Conservation (phyloP, 148 eudicot genomes). For the Vaccinium darrowii region DNA sequence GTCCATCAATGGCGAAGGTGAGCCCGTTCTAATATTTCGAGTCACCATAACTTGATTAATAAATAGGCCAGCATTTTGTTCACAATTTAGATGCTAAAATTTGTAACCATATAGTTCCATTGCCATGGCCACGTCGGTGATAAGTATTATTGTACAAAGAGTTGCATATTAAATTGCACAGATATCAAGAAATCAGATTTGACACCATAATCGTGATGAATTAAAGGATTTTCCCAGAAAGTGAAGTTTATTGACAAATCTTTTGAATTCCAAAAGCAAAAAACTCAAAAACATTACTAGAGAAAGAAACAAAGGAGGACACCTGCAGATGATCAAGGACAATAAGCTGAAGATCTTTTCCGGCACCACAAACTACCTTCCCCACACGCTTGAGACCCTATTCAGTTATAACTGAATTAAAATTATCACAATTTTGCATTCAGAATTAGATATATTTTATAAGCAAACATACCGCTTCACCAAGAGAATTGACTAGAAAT, state of each 20-base stretch:
- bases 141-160: background rate
- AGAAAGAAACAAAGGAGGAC: slow-evolving; percentile 9
- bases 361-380: slow-evolving; percentile 72
- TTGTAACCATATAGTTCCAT: background rate
- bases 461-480: slow-evolving; percentile 69
- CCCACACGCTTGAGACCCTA: slow-evolving; percentile 93
- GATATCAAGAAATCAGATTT: background rate
- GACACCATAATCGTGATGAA: background rate
- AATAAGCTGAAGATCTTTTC: slow-evolving; percentile 87
- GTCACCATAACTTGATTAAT: background rate
- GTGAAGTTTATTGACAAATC: background rate
- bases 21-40: background rate
- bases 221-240: background rate
- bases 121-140: background rate
- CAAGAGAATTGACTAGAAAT: slow-evolving; percentile 90
- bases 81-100: background rate
- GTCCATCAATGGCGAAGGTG: background rate
- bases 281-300: background rate
- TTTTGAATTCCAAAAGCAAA: no score
- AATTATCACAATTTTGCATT: slow-evolving; percentile 12
- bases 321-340: slow-evolving; percentile 96
- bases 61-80: background rate
- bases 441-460: background rate
- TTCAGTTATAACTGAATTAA: slow-evolving; percentile 20
- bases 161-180: background rate